Percentiles rank a stretch among this genome's conserved stretches.
Evolutionary conservation across 768 basidiomycete species (phyloP).

Genomic region (Pisolithus tinctorius): DNA sequence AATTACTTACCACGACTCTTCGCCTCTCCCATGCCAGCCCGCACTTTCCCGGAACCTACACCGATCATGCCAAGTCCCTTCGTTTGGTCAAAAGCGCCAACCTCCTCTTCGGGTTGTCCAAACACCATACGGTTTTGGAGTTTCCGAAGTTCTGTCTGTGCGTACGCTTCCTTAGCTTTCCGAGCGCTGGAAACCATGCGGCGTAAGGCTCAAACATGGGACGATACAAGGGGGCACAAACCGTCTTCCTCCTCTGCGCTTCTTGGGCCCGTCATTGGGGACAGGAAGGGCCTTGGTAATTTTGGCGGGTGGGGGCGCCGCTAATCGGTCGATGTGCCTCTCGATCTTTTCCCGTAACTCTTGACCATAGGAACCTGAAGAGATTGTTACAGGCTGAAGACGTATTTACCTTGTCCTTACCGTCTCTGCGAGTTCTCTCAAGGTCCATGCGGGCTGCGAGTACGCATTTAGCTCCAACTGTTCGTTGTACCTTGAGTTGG

Average conservation of each 20-base stretch:
- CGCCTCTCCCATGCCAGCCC: constrained; percentile 80
- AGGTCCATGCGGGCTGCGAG: constrained; percentile 91
- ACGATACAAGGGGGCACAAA: constrained; percentile 26
- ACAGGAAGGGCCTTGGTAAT: constrained; percentile 89
- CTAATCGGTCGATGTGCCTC: constrained; percentile 83
- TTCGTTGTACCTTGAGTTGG: constrained; percentile 86
- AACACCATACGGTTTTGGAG: constrained; percentile 96
- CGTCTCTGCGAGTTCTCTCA: constrained; percentile 77
- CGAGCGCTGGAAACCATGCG: constrained; percentile 55
- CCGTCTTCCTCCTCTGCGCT: constrained; percentile 94
- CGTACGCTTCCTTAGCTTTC: constrained; percentile 97
- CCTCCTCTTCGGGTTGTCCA: constrained; percentile 92
- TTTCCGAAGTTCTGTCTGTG: constrained; percentile 93
- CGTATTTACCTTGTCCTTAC: constrained; percentile 33
- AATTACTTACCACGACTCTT: constrained; percentile 75
- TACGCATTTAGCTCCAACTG: constrained; percentile 86
- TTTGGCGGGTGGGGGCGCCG: constrained; percentile 92
- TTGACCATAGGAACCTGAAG: constrained; percentile 70
- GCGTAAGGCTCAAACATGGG: not conserved
- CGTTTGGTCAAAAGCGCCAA: constrained; percentile 96
- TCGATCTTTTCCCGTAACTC: constrained; percentile 83
- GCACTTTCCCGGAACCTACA: constrained; percentile 76
- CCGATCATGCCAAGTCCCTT: constrained; percentile 98
- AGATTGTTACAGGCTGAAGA: not conserved
- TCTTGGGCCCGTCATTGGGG: constrained; percentile 93